Conservation (phyloP, 1,139 yeast genomes). For the Sugiyamaella sp. region DNA sequence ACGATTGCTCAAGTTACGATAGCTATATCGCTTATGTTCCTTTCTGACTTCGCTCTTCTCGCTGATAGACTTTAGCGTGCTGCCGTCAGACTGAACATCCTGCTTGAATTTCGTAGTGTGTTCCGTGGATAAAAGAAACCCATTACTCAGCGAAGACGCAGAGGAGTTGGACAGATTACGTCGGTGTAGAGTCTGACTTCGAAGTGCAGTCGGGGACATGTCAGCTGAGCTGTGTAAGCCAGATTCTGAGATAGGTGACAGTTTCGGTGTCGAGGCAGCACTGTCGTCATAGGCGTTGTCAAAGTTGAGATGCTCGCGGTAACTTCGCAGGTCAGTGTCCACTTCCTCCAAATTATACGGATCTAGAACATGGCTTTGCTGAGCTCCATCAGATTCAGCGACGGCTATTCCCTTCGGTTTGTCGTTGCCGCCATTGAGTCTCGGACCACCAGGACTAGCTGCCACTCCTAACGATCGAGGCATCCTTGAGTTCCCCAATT, state of each 20-base stretch:
- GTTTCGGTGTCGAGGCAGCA: constrained; percentile 24
- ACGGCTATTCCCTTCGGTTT: not conserved
- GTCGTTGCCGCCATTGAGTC: not conserved
- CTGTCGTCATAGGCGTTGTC: constrained; percentile 33
- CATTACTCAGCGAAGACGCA: constrained; percentile 12
- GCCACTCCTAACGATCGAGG: not conserved
- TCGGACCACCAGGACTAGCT: not conserved
- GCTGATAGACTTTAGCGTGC: not conserved
- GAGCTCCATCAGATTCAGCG: not conserved
- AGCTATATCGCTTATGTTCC: constrained; percentile 23
- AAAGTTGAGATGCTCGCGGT: constrained; percentile 26
- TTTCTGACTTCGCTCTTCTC: not conserved
- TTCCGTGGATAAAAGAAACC: not conserved
- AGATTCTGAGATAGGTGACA: constrained; percentile 8
- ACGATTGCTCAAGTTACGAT: constrained; percentile 27
- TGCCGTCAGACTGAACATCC: constrained; percentile 5
- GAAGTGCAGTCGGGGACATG: not conserved
- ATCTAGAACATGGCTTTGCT: not conserved
- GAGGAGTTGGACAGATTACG: constrained; percentile 14
- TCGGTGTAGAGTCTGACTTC: constrained; percentile 5
- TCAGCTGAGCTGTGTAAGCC: not conserved
- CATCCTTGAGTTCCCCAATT: not conserved
- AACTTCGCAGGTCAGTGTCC: constrained; percentile 11
- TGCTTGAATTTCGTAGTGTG: constrained; percentile 1
- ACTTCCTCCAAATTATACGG: constrained; percentile 1